A percentile compares a stretch with the other conserved stretches of the same genome.
phyloP scores from a whole-genome alignment of 148 eudicot genomes.

The Fagopyrum tataricum region DNA sequence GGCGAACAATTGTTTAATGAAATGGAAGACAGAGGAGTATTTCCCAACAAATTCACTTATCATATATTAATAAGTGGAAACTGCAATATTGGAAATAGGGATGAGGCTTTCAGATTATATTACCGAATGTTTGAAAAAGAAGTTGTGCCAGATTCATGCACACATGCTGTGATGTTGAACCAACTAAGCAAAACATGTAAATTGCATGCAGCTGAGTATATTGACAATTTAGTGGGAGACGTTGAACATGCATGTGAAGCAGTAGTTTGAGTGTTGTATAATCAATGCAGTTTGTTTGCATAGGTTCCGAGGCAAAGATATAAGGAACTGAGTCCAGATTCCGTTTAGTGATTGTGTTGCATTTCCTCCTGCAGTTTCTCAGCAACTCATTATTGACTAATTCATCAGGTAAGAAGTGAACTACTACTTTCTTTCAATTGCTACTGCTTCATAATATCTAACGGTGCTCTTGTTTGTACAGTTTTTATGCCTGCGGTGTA shows the following conservation, averaged over 20 bases:
- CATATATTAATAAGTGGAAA: constrained; percentile 46
- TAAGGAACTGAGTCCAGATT: background rate
- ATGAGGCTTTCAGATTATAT: constrained; percentile 41
- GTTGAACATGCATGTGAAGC: constrained; percentile 18
- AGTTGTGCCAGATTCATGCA: constrained; percentile 46
- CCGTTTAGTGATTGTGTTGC: background rate
- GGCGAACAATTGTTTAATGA: constrained; percentile 35
- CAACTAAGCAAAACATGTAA: constrained; percentile 27
- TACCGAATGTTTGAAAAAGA: constrained; percentile 37
- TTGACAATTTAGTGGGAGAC: constrained; percentile 29
- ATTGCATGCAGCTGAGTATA: constrained; percentile 26
- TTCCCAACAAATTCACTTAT: constrained; percentile 48
- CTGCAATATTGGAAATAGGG: constrained; percentile 30
- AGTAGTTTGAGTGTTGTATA: constrained; percentile 13
- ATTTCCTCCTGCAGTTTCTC: background rate
- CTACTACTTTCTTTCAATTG: background rate
- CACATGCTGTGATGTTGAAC: constrained; percentile 38
- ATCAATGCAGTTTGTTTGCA: background rate
- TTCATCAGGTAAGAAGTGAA: background rate
- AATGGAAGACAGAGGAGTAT: constrained; percentile 35
- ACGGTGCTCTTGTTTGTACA: too few species aligned
- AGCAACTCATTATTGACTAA: background rate
- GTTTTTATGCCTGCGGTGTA: too few species aligned
- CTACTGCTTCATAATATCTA: background rate
- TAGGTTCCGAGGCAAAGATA: background rate